These are phyloP conservation scores for Trapa incisa DNA, from an alignment of 345 rosid genomes.

Conservation along the genomic window DNA sequence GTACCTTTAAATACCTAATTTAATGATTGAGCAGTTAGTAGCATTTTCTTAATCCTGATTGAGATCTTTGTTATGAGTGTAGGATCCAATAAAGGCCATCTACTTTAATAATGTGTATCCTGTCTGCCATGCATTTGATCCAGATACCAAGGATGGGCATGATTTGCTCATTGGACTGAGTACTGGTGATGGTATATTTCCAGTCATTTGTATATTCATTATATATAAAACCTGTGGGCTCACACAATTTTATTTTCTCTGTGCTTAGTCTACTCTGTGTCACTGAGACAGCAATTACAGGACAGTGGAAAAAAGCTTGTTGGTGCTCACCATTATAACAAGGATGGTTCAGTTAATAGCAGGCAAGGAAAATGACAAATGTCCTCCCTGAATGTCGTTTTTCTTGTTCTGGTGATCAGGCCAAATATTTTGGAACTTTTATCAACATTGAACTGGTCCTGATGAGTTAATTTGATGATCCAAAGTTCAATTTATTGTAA, in stretches of 20 bases:
- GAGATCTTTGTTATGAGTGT: conserved; percentile 19
- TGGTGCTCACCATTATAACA: conserved; percentile 89
- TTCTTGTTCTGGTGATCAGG: conserved; percentile 3
- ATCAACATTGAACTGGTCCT: background rate
- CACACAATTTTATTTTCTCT: conserved; percentile 17
- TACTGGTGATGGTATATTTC: conserved; percentile 84
- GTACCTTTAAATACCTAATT: conserved; percentile 23
- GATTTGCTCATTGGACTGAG: conserved; percentile 86
- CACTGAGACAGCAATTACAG: conserved; percentile 95
- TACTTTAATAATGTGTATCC: conserved; percentile 91
- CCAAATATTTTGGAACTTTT: background rate
- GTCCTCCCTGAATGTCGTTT: conserved; percentile 1
- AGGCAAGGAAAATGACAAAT: conserved; percentile 3
- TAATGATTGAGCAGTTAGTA: conserved; percentile 1
- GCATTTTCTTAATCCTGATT: conserved; percentile 7
- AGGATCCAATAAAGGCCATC: conserved; percentile 98
- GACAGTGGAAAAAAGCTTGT: conserved; percentile 93
- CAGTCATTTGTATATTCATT: conserved; percentile 9
- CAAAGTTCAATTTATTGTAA: background rate
- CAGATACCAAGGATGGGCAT: conserved; percentile 94
- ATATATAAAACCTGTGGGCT: background rate
- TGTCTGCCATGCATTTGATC: conserved; percentile 91
- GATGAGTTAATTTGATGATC: background rate
- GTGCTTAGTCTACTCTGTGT: conserved; percentile 83
- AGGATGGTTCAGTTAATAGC: conserved; percentile 76